These are phyloP conservation scores for Aspergillus sp. DNA, from an alignment of 2,329 filamentous ascomycete species.

Conservation along the genomic window DNA sequence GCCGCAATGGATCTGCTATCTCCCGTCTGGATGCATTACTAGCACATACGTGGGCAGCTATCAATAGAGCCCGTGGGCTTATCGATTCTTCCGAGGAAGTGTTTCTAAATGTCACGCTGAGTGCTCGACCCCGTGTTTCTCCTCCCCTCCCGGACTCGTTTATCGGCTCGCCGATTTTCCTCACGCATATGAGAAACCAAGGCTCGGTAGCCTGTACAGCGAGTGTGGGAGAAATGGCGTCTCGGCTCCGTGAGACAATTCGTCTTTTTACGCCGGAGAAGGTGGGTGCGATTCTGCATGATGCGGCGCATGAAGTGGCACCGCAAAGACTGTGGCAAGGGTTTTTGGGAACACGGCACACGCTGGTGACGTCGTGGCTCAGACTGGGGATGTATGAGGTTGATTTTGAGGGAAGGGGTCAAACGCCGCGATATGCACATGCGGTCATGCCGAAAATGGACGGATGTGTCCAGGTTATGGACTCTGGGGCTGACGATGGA, in stretches of 20 bases:
- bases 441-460: conserved; percentile 40
- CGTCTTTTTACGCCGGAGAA: conserved; percentile 32
- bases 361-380: conserved; percentile 43
- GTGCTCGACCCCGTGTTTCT: conserved; percentile 33
- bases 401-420: conserved; percentile 29
- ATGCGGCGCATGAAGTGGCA: conserved; percentile 38
- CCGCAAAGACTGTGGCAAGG: conserved; percentile 48
- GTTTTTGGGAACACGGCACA: conserved; percentile 40
- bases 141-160: conserved; percentile 39
- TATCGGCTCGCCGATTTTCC: conserved; percentile 42
- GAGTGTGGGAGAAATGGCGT: conserved; percentile 6
- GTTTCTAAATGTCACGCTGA: conserved; percentile 40
- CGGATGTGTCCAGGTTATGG: conserved; percentile 41
- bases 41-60: conserved; percentile 43
- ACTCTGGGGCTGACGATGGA: conserved; percentile 15
- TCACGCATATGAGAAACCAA: conserved; percentile 30
- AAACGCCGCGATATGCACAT: conserved; percentile 35
- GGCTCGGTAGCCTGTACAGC: conserved; percentile 1
- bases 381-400: conserved; percentile 27
- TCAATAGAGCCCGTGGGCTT: conserved; percentile 38
- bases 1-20: conserved; percentile 13
- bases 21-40: conserved; percentile 44
- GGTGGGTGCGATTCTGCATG: conserved; percentile 39
- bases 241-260: conserved; percentile 31
- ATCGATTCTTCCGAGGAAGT: conserved; percentile 22